These are phyloP conservation scores for Erigeron canadensis DNA, from an alignment of 129 eudicot species.

Conservation along the genomic window DNA sequence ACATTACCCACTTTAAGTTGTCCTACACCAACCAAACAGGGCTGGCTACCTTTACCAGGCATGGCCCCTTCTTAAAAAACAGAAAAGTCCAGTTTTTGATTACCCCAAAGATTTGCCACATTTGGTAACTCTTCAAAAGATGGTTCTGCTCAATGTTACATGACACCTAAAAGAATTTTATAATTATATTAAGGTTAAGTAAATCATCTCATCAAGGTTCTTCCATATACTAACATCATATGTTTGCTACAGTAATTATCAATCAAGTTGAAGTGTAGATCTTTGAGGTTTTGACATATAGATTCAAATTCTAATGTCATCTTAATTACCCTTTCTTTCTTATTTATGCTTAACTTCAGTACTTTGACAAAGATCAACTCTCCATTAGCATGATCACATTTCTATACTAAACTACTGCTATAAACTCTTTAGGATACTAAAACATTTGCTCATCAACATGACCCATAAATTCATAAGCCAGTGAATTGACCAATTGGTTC, in stretches of 20 bases:
- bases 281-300: background rate
- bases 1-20: slow-evolving; percentile 31
- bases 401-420: too few species aligned
- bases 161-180: slow-evolving; percentile 9
- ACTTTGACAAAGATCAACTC: too few species aligned
- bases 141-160: slow-evolving; percentile 15
- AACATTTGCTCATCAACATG: too few species aligned
- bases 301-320: too few species aligned
- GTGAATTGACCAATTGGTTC: too few species aligned
- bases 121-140: slow-evolving; percentile 14
- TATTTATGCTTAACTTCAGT: too few species aligned
- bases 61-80: slow-evolving; percentile 16
- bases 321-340: too few species aligned
- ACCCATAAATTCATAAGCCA: too few species aligned
- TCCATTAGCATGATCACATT: too few species aligned
- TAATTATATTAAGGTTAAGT: slow-evolving; percentile 3
- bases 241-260: background rate
- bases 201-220: slow-evolving; percentile 1
- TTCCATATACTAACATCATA: slow-evolving; percentile 4
- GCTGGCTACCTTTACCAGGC: slow-evolving; percentile 26
- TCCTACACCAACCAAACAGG: slow-evolving; percentile 31
- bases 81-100: slow-evolving; percentile 26
- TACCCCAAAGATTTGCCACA: slow-evolving; percentile 29
- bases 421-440: too few species aligned
- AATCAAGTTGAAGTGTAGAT: slow-evolving; percentile 5